Conservation (phyloP, 2,329 filamentous ascomycete genomes). For the Pseudocercospora fuligena region DNA sequence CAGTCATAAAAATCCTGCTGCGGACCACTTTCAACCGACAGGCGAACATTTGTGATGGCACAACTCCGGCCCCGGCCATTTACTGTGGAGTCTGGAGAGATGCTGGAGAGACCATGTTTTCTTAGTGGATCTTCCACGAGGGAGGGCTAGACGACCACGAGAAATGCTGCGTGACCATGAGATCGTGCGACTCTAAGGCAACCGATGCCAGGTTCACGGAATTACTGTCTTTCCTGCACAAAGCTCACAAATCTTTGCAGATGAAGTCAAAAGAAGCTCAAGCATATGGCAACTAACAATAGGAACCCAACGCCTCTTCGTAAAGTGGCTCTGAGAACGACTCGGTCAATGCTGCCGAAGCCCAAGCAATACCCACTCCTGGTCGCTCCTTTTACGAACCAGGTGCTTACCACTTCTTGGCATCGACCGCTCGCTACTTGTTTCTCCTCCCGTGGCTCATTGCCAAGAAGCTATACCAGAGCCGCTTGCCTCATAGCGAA, state of each 20-base stretch:
- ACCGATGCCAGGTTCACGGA: not conserved
- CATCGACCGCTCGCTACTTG: slow-evolving; percentile 14
- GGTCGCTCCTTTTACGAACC: slow-evolving; percentile 3
- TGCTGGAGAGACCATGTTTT: slow-evolving; percentile 16
- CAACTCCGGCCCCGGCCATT: slow-evolving; percentile 11
- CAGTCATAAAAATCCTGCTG: not conserved
- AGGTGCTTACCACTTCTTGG: slow-evolving; percentile 8
- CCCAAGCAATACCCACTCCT: slow-evolving; percentile 11
- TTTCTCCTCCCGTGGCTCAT: slow-evolving; percentile 4
- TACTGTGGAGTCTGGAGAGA: slow-evolving; percentile 15
- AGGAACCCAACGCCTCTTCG: not conserved
- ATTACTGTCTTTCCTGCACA: not conserved
- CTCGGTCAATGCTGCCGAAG: slow-evolving; percentile 4
- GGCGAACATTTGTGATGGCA: not conserved
- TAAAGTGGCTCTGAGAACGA: not conserved
- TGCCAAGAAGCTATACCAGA: slow-evolving; percentile 20
- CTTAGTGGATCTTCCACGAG: slow-evolving; percentile 14
- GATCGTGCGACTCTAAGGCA: not conserved
- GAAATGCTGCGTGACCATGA: slow-evolving; percentile 8
- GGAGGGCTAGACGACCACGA: slow-evolving; percentile 2
- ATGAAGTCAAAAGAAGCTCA: slow-evolving; percentile 4
- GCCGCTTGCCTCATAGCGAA: slow-evolving; percentile 21
- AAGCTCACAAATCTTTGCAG: not conserved
- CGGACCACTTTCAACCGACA: slow-evolving; percentile 12
- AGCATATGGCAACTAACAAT: not conserved